phyloP scores from a whole-genome alignment of 1,139 yeast species.

The Zygosaccharomyces sapae region DNA sequence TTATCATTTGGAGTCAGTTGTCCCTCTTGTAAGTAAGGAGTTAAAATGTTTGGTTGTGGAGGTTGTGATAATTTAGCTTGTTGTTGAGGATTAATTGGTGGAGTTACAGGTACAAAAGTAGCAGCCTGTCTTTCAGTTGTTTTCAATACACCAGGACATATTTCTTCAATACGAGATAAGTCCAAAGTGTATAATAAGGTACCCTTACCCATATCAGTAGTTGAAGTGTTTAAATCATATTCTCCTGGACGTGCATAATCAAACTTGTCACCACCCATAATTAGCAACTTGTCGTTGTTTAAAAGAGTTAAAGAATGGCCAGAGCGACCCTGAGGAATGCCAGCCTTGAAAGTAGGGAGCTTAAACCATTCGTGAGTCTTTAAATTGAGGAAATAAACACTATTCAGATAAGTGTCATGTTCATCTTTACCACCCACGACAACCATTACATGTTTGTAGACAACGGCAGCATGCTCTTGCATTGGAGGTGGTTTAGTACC shows the following conservation, averaged over 20 bases:
- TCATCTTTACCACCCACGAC: constrained; percentile 87
- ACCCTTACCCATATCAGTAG: constrained; percentile 48
- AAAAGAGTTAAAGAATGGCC: constrained; percentile 90
- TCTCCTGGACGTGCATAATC: constrained; percentile 51
- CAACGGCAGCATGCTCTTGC: constrained; percentile 85
- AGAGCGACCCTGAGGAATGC: constrained; percentile 76
- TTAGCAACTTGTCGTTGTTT: constrained; percentile 58
- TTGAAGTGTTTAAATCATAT: constrained; percentile 41
- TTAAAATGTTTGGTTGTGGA: constrained; percentile 13
- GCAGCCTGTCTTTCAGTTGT: constrained; percentile 7
- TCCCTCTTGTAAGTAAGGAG: constrained; percentile 13
- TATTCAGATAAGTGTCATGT: constrained; percentile 65
- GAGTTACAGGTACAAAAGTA: constrained; percentile 12
- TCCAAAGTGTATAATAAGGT: constrained; percentile 67
- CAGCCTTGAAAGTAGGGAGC: constrained; percentile 47
- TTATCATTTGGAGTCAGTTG: constrained; percentile 10
- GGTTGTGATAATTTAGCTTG: constrained; percentile 9
- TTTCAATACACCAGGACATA: constrained; percentile 38
- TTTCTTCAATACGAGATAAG: constrained; percentile 36
- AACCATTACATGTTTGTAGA: constrained; percentile 75
- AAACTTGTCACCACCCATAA: constrained; percentile 90
- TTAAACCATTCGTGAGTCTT: constrained; percentile 70
- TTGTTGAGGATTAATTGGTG: constrained; percentile 11
- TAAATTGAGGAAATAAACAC: constrained; percentile 70
- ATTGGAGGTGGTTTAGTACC: constrained; percentile 79